These are phyloP conservation scores for Xylariaceae sp. DNA, from an alignment of 2,329 filamentous ascomycete genomes.

Conservation along the genomic window DNA sequence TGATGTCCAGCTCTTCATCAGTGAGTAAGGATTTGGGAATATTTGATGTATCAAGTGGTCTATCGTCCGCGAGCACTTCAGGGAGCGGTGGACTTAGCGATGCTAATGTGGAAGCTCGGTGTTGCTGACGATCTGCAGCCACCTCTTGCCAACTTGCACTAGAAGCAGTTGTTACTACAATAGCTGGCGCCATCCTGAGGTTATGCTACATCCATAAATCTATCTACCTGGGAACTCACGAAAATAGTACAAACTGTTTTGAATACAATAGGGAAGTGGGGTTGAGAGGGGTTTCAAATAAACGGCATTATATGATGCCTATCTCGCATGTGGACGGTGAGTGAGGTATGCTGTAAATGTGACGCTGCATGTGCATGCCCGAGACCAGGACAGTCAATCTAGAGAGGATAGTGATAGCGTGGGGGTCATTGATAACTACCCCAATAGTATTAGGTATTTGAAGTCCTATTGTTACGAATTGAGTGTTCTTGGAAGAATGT, in stretches of 20 bases:
- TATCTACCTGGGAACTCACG: neutral
- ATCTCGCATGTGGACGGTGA: neutral
- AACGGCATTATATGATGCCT: neutral
- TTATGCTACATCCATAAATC: neutral
- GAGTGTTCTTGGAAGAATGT: neutral
- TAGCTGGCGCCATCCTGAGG: conserved; percentile 29
- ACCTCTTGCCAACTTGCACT: conserved; percentile 53
- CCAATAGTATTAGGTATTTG: neutral
- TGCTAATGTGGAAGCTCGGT: conserved; percentile 54
- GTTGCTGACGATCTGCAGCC: conserved; percentile 52
- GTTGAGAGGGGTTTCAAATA: neutral
- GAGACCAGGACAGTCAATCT: neutral
- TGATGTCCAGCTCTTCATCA: conserved; percentile 56
- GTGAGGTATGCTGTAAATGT: neutral
- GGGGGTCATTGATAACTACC: conserved; percentile 26
- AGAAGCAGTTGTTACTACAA: conserved; percentile 36
- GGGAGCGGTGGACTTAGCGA: conserved; percentile 49
- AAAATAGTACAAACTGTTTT: too few species aligned
- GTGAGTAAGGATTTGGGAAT: conserved; percentile 55
- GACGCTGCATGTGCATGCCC: neutral
- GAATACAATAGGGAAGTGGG: too few species aligned
- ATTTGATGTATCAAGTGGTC: conserved; percentile 53
- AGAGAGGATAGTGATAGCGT: neutral
- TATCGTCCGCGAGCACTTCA: conserved; percentile 33
- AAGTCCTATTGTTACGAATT: neutral